Evolutionary conservation across 805 yeast genomes (phyloP).

Genomic region (Brettanomyces bruxellensis): DNA sequence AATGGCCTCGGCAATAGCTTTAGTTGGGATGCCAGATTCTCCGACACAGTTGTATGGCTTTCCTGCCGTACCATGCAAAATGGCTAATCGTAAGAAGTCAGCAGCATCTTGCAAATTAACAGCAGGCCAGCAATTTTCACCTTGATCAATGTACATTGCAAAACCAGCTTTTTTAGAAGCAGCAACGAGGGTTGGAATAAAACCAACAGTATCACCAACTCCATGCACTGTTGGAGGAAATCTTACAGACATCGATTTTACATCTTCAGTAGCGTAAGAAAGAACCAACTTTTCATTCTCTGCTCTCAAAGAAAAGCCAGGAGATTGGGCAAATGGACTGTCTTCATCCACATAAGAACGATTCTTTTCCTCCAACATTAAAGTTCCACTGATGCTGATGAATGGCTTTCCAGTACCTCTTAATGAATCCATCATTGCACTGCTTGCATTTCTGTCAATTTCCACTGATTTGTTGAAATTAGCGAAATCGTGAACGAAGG

Average conservation of each 20-base stretch:
- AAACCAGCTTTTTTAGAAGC: not conserved
- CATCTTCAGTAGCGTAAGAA: not conserved
- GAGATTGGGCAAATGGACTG: not conserved
- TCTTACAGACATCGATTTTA: not conserved
- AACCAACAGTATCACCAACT: not conserved
- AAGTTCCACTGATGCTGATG: not conserved
- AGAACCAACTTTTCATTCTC: not conserved
- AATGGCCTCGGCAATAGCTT: slow-evolving; percentile 1
- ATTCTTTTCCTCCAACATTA: not conserved
- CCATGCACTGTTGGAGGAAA: not conserved
- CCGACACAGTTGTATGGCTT: not conserved
- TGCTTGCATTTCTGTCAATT: not conserved
- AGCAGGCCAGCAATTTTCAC: slow-evolving; percentile 1
- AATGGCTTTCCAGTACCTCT: not conserved
- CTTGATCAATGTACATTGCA: not conserved
- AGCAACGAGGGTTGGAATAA: not conserved
- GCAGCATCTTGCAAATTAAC: not conserved
- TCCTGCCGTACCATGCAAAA: not conserved
- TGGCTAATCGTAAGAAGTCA: not conserved
- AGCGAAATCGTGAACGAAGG: not conserved
- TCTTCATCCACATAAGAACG: not conserved
- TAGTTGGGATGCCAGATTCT: not conserved
- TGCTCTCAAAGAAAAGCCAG: not conserved
- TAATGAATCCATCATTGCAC: not conserved
- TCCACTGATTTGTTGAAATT: not conserved